These are phyloP conservation scores for Diplosphaera chodatii DNA, from an alignment of 139 green algal genomes.

Conservation along the genomic window DNA sequence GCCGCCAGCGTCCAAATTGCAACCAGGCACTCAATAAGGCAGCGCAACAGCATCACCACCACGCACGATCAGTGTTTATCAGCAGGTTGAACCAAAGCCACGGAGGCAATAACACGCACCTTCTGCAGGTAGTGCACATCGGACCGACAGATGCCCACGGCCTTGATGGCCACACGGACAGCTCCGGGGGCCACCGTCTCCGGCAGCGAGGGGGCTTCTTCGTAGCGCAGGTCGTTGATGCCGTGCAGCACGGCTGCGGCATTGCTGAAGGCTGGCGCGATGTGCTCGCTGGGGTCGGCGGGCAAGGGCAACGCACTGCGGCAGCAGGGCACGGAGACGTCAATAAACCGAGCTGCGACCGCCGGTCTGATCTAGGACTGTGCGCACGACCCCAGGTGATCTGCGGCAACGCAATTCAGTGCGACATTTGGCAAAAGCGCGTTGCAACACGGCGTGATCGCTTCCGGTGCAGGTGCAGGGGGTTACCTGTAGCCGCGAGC, in stretches of 20 bases:
- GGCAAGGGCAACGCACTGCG: not conserved
- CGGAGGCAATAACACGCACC: not conserved
- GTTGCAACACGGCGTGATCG: no score
- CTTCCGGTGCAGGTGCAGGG: not conserved
- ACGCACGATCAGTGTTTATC: no score
- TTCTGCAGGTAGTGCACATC: slow-evolving; percentile 41
- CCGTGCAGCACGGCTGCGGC: slow-evolving; percentile 26
- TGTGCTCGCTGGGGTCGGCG: not conserved
- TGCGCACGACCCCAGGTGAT: not conserved
- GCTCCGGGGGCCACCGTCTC: not conserved
- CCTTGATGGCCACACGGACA: slow-evolving; percentile 11
- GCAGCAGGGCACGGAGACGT: no score
- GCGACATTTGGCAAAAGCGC: no score
- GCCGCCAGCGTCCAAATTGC: no score
- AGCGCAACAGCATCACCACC: no score
- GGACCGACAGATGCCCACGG: slow-evolving; percentile 40
- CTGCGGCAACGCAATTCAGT: no score
- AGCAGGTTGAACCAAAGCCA: no score
- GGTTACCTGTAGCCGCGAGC: not conserved
- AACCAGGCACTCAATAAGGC: no score
- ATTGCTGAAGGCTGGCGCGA: not conserved
- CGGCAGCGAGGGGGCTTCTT: slow-evolving; percentile 19
- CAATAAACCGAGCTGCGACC: no score
- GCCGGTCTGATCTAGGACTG: no score
- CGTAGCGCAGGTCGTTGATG: slow-evolving; percentile 25